Percentiles rank a stretch among this genome's conserved stretches.
phyloP scores from a whole-genome alignment of 768 basidiomycete species.

The Tricholoma terreum region DNA sequence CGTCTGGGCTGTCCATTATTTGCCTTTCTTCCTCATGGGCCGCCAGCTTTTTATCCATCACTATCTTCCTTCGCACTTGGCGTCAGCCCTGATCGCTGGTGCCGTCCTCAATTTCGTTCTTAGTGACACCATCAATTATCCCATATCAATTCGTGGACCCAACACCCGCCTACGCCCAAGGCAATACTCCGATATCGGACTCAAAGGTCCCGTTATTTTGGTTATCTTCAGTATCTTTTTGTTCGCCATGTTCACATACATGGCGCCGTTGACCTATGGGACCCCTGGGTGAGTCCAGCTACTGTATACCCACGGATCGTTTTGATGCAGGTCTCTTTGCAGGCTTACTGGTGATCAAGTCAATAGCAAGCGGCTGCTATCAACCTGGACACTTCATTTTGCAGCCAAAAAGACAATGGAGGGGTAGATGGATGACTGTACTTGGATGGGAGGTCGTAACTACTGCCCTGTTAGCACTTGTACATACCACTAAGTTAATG shows the following conservation, averaged over 20 bases:
- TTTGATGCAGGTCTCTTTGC: slow-evolving; percentile 15
- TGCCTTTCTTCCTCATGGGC: slow-evolving; percentile 97
- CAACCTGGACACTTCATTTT: slow-evolving; percentile 94
- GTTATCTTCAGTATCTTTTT: slow-evolving; percentile 56
- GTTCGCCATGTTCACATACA: slow-evolving; percentile 66
- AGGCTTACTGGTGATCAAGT: slow-evolving; percentile 86
- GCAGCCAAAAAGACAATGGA: slow-evolving; percentile 64
- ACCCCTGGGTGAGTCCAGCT: slow-evolving; percentile 75
- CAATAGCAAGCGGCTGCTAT: slow-evolving; percentile 76
- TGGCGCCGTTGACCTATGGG: slow-evolving; percentile 92
- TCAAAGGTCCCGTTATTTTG: slow-evolving; percentile 68
- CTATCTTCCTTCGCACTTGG: slow-evolving; percentile 95
- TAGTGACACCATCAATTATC: slow-evolving; percentile 89
- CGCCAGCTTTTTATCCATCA: slow-evolving; percentile 97
- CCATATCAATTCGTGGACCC: slow-evolving; percentile 74
- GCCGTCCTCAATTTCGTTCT: slow-evolving; percentile 87
- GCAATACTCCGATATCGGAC: slow-evolving; percentile 71
- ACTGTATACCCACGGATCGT: not conserved
- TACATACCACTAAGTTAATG: slow-evolving; percentile 16
- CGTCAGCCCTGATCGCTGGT: slow-evolving; percentile 89
- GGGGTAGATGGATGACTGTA: slow-evolving; percentile 4
- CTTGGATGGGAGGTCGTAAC: slow-evolving; percentile 1
- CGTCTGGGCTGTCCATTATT: slow-evolving; percentile 93
- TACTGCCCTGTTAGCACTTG: slow-evolving; percentile 9
- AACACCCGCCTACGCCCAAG: slow-evolving; percentile 52